Conservation (phyloP, 169 alveolate genomes). For the Cryptosporidium xiaoi region DNA sequence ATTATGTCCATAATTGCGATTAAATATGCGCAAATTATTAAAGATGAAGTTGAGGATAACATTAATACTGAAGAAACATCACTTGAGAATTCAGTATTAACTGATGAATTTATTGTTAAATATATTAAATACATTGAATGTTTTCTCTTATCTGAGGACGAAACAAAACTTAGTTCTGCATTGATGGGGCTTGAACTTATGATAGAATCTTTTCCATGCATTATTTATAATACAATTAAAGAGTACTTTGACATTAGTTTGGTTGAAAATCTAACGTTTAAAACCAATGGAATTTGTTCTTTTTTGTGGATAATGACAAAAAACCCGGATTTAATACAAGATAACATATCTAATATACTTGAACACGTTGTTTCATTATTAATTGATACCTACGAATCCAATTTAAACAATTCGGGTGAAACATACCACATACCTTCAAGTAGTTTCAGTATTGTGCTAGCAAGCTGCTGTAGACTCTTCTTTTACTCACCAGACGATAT, state of each 20-base stretch:
- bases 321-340: constrained; percentile 24
- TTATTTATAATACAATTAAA: neutral
- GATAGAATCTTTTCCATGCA: constrained; percentile 37
- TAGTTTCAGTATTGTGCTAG: constrained; percentile 21
- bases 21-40: constrained; percentile 9
- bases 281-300: constrained; percentile 27
- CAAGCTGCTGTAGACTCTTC: constrained; percentile 54
- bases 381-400: neutral
- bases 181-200: constrained; percentile 31
- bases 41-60: neutral
- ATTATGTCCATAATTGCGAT: constrained; percentile 19
- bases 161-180: constrained; percentile 16
- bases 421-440: constrained; percentile 9
- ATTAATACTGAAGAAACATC: neutral
- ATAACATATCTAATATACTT: constrained; percentile 6
- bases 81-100: neutral
- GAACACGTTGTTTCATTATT: constrained; percentile 15
- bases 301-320: constrained; percentile 49
- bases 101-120: neutral
- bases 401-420: constrained; percentile 11
- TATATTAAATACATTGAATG: constrained; percentile 17
- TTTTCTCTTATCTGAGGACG: constrained; percentile 23
- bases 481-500: constrained; percentile 44
- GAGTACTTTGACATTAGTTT: neutral
- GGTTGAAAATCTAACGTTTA: constrained; percentile 27